A percentile compares a stretch with the other conserved stretches of the same genome.
These are phyloP conservation scores for Marasmius tenuissimus DNA, from an alignment of 1,284 basidiomycete species.

Conservation along the genomic window DNA sequence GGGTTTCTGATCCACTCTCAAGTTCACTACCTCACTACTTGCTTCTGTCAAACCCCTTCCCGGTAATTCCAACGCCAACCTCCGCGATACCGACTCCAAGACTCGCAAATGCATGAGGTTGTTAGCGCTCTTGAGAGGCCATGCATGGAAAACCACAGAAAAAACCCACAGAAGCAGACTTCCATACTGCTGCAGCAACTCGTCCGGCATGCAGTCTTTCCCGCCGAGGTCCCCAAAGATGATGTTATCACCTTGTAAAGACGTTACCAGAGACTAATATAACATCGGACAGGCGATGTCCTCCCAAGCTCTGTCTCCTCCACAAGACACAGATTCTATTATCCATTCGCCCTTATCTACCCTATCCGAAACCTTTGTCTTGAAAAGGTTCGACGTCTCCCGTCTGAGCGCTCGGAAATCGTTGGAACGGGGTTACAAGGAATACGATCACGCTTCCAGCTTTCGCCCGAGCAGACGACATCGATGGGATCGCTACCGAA, in stretches of 20 bases:
- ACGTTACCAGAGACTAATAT: neutral
- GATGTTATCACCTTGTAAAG: neutral
- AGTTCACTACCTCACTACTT: no score
- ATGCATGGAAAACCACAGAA: constrained; percentile 66
- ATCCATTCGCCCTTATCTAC: neutral
- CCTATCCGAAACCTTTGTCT: constrained; percentile 51
- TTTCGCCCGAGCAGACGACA: constrained; percentile 8
- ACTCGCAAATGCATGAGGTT: no score
- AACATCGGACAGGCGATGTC: neutral
- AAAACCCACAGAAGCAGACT: constrained; percentile 61
- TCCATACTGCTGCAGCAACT: constrained; percentile 63
- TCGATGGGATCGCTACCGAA: no score
- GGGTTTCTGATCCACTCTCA: no score
- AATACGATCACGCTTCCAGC: constrained; percentile 56
- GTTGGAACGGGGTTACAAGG: constrained; percentile 90
- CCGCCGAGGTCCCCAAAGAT: neutral
- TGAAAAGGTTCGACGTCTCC: constrained; percentile 70
- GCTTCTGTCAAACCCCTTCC: no score
- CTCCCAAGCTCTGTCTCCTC: neutral
- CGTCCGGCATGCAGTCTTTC: constrained; percentile 43
- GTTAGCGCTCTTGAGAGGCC: no score
- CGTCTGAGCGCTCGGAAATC: constrained; percentile 76
- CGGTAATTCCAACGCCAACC: no score
- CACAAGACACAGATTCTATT: constrained; percentile 17
- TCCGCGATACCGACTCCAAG: no score